Conservation (phyloP, 2,329 filamentous ascomycete species). For the Stagonosporopsis cucurbitacearum region DNA sequence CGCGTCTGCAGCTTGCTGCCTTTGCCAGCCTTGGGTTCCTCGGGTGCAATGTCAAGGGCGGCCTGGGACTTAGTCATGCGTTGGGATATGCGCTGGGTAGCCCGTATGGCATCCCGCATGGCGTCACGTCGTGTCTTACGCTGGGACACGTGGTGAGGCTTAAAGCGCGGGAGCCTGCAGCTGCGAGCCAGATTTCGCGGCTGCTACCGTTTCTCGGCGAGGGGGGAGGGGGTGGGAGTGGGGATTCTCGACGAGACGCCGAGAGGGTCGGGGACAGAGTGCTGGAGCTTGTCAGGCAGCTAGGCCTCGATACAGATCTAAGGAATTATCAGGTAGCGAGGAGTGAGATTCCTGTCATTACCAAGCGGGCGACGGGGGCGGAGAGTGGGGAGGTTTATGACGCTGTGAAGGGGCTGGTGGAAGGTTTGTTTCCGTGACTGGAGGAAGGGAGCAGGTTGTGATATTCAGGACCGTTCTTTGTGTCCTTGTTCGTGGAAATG, state of each 20-base stretch:
- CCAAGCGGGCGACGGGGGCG: conserved; percentile 53
- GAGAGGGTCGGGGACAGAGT: no score
- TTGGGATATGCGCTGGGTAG: conserved; percentile 61
- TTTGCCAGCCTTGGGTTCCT: conserved; percentile 57
- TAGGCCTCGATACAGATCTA: no score
- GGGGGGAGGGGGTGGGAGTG: no score
- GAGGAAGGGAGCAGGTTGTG: no score
- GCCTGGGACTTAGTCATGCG: conserved; percentile 56
- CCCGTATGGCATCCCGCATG: conserved; percentile 64
- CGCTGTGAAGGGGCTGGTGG: conserved; percentile 53
- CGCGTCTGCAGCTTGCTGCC: no score
- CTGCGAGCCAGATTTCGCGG: no score
- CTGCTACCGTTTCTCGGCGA: no score
- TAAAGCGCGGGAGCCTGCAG: no score
- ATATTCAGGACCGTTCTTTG: no score
- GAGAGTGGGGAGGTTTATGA: conserved; percentile 54
- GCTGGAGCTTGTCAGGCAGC: no score
- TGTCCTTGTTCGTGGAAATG: no score
- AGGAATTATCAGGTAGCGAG: conserved; percentile 53
- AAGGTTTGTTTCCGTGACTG: conserved; percentile 47
- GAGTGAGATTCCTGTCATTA: conserved; percentile 53
- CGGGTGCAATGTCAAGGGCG: conserved; percentile 59
- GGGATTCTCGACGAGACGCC: no score
- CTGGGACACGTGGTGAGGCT: conserved; percentile 54
- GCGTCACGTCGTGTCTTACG: conserved; percentile 62